These are phyloP conservation scores for Neonectria magnoliae DNA, from an alignment of 2,329 filamentous ascomycete species.

Conservation along the genomic window DNA sequence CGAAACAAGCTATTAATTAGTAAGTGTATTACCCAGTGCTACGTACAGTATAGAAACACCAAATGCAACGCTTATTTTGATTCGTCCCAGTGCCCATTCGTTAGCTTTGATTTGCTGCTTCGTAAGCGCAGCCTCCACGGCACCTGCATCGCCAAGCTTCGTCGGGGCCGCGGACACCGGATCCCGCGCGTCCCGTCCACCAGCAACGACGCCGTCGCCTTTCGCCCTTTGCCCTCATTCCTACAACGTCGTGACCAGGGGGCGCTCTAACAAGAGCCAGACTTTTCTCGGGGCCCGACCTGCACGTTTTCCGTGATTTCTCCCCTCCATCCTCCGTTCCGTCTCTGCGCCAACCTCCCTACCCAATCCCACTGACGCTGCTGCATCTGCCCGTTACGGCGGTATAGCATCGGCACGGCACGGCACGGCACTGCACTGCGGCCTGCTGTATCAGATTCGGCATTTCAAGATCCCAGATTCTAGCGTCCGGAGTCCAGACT, in stretches of 20 bases:
- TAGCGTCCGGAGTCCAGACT: no score
- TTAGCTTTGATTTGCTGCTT: slow-evolving; percentile 29
- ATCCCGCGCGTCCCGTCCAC: slow-evolving; percentile 35
- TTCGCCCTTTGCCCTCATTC: background rate
- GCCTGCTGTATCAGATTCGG: background rate
- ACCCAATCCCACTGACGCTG: slow-evolving; percentile 12
- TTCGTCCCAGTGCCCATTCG: background rate
- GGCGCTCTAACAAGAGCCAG: background rate
- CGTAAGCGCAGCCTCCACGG: slow-evolving; percentile 32
- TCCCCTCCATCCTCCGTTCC: slow-evolving; percentile 14
- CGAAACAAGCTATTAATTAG: no score
- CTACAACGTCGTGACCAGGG: slow-evolving; percentile 20
- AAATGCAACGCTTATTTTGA: background rate
- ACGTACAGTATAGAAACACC: no score
- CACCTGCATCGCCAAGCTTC: background rate
- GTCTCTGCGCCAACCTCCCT: slow-evolving; percentile 17
- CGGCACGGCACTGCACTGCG: background rate
- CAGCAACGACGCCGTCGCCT: background rate
- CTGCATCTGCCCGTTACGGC: slow-evolving; percentile 9
- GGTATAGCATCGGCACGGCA: background rate
- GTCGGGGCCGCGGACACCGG: slow-evolving; percentile 15
- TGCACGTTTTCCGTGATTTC: slow-evolving; percentile 17
- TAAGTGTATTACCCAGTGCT: no score
- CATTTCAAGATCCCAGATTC: no score
- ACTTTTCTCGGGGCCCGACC: slow-evolving; percentile 28